A percentile compares a stretch with the other conserved stretches of the same genome.
Conservation (phyloP, 2,329 filamentous ascomycete species). For the Exophiala phaeomuriformis region DNA sequence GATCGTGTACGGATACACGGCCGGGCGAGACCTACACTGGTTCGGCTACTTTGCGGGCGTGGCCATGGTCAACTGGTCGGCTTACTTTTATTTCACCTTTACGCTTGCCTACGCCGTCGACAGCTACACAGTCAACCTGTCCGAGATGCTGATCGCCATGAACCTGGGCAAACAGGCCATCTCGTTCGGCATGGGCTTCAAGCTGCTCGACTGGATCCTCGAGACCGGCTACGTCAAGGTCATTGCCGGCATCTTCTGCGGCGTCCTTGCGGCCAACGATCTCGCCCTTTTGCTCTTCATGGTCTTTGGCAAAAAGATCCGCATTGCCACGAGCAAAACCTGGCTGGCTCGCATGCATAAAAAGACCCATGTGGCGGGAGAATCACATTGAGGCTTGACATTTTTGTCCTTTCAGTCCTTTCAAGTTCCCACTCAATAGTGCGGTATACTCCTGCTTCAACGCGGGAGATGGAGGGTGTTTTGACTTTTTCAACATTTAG, state of each 20-base stretch:
- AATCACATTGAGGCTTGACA: conserved; percentile 28
- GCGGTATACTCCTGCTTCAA: too few relatives aligned
- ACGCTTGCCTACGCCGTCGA: conserved; percentile 56
- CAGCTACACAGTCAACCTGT: conserved; percentile 52
- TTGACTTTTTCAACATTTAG: too few relatives aligned
- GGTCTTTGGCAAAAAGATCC: conserved; percentile 46
- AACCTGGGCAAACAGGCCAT: conserved; percentile 53
- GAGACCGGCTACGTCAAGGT: conserved; percentile 45
- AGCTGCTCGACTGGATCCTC: conserved; percentile 47
- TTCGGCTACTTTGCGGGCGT: conserved; percentile 45
- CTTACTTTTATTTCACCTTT: conserved; percentile 52
- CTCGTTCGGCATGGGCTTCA: conserved; percentile 47
- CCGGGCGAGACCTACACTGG: conserved; percentile 32
- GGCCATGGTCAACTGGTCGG: conserved; percentile 44
- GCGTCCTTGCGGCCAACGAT: conserved; percentile 46
- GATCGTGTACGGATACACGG: conserved; percentile 32
- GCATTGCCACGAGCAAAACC: conserved; percentile 39
- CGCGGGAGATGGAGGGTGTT: too few relatives aligned
- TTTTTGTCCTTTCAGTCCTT: too few relatives aligned
- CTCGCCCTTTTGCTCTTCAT: conserved; percentile 45
- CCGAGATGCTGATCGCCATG: conserved; percentile 56
- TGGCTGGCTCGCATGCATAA: conserved; percentile 45
- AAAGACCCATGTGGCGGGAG: conserved; percentile 31
- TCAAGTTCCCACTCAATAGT: too few relatives aligned
- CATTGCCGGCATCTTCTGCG: conserved; percentile 47